A percentile compares a stretch with the other conserved stretches of the same genome.
phyloP scores from a whole-genome alignment of 2,329 filamentous ascomycete species.

The Nemania diffusa region DNA sequence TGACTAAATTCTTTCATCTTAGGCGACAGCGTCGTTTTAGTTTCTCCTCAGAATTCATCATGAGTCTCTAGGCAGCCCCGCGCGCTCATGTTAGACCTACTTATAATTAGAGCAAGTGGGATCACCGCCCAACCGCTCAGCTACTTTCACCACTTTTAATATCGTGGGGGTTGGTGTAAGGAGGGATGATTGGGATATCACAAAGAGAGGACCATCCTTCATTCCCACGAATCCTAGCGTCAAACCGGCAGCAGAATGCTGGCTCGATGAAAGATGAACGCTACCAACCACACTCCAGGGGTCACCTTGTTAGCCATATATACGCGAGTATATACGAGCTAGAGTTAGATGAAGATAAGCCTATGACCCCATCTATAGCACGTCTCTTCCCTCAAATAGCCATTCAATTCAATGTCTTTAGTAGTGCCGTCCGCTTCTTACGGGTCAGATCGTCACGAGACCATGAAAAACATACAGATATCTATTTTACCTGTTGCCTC shows the following conservation, averaged over 20 bases:
- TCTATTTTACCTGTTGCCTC: too few relatives aligned
- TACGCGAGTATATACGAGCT: not conserved
- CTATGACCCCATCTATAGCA: not conserved
- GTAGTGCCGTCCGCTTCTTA: not conserved
- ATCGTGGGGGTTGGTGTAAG: not conserved
- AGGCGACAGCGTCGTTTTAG: constrained; percentile 38
- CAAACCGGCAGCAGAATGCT: not conserved
- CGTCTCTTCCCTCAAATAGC: not conserved
- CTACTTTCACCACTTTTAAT: not conserved
- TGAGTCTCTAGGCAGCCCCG: constrained; percentile 17
- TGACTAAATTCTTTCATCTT: constrained; percentile 20
- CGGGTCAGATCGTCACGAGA: too few relatives aligned
- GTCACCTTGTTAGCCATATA: not conserved
- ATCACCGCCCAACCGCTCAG: not conserved
- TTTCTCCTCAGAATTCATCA: constrained; percentile 36
- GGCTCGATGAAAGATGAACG: not conserved
- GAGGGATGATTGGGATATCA: not conserved
- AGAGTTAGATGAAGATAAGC: not conserved
- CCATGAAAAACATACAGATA: too few relatives aligned
- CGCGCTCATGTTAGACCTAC: not conserved
- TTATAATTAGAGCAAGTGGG: not conserved
- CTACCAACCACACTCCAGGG: not conserved
- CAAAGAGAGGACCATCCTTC: not conserved
- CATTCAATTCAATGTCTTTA: not conserved
- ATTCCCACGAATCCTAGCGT: not conserved